Conservation (phyloP, 176 grass and related monocot species). For the Hordeum marinum region DNA sequence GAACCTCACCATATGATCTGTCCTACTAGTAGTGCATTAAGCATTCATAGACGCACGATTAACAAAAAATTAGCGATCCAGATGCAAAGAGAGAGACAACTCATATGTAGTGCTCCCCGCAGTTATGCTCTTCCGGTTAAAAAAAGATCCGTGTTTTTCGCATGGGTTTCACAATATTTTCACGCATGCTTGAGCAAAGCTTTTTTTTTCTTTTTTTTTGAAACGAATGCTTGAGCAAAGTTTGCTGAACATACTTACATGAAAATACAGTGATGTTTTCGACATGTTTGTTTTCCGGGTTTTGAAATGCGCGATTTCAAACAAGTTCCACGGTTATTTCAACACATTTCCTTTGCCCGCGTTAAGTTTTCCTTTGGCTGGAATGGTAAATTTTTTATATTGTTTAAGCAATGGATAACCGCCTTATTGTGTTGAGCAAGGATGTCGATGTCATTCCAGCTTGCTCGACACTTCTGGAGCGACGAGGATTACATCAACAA, state of each 20-base stretch:
- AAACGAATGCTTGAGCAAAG: no score
- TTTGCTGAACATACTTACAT: neutral
- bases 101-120: no score
- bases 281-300: neutral
- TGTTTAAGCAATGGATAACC: no score
- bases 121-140: neutral
- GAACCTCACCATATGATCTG: conserved; percentile 58
- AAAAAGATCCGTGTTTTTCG: neutral
- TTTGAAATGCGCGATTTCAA: neutral
- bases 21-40: neutral
- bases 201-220: no score
- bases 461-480: no score
- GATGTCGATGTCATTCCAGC: no score
- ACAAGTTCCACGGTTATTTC: neutral
- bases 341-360: neutral
- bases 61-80: neutral
- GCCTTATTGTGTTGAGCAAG: no score
- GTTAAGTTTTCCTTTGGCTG: neutral
- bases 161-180: neutral
- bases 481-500: no score
- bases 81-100: neutral
- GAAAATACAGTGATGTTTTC: neutral
- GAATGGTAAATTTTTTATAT: no score
- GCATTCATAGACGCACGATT: neutral
- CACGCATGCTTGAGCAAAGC: neutral